Evolutionary conservation across 345 rosid species (phyloP).

Genomic region (Brassica napus): DNA sequence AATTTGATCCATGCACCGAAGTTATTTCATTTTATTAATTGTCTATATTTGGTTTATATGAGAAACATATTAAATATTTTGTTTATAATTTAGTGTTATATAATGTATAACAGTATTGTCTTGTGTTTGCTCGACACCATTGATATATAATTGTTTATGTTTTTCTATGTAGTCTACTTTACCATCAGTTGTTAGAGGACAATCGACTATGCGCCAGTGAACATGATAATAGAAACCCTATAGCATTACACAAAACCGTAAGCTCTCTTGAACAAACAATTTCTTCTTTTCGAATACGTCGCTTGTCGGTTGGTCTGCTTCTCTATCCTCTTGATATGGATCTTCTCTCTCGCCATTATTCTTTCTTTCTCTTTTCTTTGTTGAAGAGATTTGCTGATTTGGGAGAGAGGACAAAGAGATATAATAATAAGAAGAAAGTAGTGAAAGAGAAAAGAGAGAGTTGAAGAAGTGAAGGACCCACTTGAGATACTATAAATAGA

Average conservation of each 20-base stretch:
- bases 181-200: too few relatives aligned
- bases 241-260: constrained; percentile 69
- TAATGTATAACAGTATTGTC: too few relatives aligned
- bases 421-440: not conserved
- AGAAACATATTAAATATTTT: too few relatives aligned
- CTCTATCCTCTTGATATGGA: constrained; percentile 85
- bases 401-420: constrained; percentile 36
- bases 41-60: too few relatives aligned
- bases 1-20: too few relatives aligned
- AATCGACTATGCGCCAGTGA: too few relatives aligned
- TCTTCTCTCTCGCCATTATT: constrained; percentile 74
- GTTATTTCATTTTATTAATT: too few relatives aligned
- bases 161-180: too few relatives aligned
- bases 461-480: constrained; percentile 33
- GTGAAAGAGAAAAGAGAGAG: constrained; percentile 8
- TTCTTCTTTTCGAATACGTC: constrained; percentile 72
- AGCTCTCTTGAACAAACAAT: constrained; percentile 82
- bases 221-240: constrained; percentile 66
- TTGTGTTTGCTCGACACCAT: too few relatives aligned
- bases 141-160: too few relatives aligned
- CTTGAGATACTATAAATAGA: constrained; percentile 21
- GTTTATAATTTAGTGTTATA: too few relatives aligned
- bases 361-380: not conserved
- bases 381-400: constrained; percentile 9
- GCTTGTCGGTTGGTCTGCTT: constrained; percentile 81